A percentile compares a stretch with the other conserved stretches of the same genome.
phyloP scores from a whole-genome alignment of 805 yeast genomes.

The Kazachstania taianensis region DNA sequence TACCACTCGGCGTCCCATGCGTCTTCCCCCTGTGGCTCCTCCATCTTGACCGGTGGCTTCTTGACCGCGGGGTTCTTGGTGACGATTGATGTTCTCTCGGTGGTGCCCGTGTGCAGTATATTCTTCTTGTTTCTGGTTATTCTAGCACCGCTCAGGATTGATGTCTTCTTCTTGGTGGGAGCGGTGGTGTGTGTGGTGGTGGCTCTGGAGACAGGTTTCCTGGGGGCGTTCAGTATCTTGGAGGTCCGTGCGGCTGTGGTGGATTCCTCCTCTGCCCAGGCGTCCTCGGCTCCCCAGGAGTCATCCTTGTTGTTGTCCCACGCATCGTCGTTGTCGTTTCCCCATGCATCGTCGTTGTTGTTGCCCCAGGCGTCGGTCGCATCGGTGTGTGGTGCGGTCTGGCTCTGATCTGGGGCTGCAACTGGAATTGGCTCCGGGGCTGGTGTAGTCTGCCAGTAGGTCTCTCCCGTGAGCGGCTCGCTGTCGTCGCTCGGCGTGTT shows the following conservation, averaged over 20 bases:
- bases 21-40: constrained; percentile 5
- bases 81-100: too few species aligned
- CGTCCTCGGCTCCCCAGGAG: background rate
- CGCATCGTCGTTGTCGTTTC: background rate
- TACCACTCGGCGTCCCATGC: constrained; percentile 12
- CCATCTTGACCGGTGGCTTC: constrained; percentile 2
- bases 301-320: background rate
- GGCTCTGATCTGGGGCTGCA: background rate
- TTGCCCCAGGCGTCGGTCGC: background rate
- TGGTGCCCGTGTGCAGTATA: background rate
- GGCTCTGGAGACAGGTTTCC: background rate
- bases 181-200: background rate
- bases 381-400: background rate
- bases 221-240: background rate
- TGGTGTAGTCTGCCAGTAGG: too few species aligned
- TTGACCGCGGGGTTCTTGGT: background rate
- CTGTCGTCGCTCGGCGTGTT: background rate
- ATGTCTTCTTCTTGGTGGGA: background rate
- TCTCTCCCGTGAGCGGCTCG: too few species aligned
- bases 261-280: background rate
- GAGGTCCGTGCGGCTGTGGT: background rate
- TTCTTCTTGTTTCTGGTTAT: background rate
- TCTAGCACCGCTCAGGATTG: background rate
- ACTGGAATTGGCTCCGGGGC: background rate
- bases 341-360: constrained; percentile 1